Evolutionary conservation across 1,284 basidiomycete species (phyloP), one percentile per base, ranked within the genome.

Genomic region (Fomitiporia mediterranea): DNA sequence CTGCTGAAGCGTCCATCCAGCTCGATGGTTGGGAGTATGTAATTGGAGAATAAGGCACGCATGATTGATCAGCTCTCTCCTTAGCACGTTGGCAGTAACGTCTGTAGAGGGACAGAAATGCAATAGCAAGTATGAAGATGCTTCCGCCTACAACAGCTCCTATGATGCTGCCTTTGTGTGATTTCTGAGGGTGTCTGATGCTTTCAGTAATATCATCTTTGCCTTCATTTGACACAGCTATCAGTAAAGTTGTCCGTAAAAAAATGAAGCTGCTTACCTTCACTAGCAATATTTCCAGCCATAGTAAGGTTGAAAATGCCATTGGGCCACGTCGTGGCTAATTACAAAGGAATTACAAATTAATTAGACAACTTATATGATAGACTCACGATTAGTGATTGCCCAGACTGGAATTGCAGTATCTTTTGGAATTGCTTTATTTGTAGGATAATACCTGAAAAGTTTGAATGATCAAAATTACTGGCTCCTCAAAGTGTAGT

Each of bases 341-440:
- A 17, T 48, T 15, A n/a, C 4, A 21, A n/a, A n/a, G n/a, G n/a
- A n/a, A n/a, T n/a, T n/a, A n/a, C n/a, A n/a, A n/a, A n/a, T n/a
- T n/a, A n/a, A n/a, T n/a, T n/a, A n/a, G n/a, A n/a, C n/a, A n/a
- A 23, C 8, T 6, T 3, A 9, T 11, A 11, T 11, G 6, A 43
- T 19, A 35, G 25, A 55, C 58, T 44, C 30, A 59, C 58, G 58
- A 35, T 59, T 34, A 4, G 48, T 47, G 2, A 34, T 53, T 4
- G 58, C 58, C 58, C 58, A 59, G 34, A 59, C 51, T 5, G 58
- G 54, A 32, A 59, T 56, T 2, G 58, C 53, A 17, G 58, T 59
- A 25, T 59, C 53, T 6, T 51, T 34, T 19, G 58, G 58, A 34
- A 59, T 59, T 1, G 37, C 35, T 8, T 30, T 46, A 27, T 50